Base-by-base conservation (phyloP, 2,329 filamentous ascomycete species). In the Cryphonectria radicalis region DNA sequence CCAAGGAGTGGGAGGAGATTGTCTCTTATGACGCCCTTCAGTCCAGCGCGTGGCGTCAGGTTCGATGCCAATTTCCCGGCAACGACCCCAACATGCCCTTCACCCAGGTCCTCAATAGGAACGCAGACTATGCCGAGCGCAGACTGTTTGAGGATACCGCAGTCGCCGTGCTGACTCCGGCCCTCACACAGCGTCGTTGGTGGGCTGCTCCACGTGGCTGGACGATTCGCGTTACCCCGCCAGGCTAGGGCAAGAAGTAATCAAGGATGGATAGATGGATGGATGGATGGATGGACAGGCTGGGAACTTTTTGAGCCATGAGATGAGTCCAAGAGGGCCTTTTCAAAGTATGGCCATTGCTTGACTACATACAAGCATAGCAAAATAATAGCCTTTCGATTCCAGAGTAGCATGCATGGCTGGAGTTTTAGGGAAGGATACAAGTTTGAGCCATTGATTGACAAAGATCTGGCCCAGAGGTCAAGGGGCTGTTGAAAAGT, bases 171-270 rank as follows among this genome's bases (percentile, higher is more conserved):
- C 42, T 64, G 62, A 64, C 7, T 5, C 62, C 62, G 40, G 62
- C 62, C 22, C 28, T 64, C 62, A n/a, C 62, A 4, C 35, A 64
- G 37, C 40, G 62, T 5, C 62, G 37, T 14, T 64, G 62, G 62
- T 43, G 42, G 37, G 35, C 62, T 40, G 28, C 13, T 28, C 19
- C 40, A 3, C 22, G 40, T 11, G 19, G 25, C 13, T 42, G 19
- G 19, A 32, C n/a, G 0, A 42, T 46, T 17, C 6, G 3, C 22
- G 17, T 64, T 25, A 64, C 37, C 8, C 4, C 42, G 40, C 28
- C 55, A 35, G 25, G 3, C 25, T 4, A 32, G 55, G 14, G 6
- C 2, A 35, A 19, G 25, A 32, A 35, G 25, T 19, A 59, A 11
- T 6, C 2, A 50, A 50, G 7, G 4, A 35, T 19, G 25, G 7